Conservation (phyloP, 2,329 filamentous ascomycete genomes). For the Penicillium concentricum region DNA sequence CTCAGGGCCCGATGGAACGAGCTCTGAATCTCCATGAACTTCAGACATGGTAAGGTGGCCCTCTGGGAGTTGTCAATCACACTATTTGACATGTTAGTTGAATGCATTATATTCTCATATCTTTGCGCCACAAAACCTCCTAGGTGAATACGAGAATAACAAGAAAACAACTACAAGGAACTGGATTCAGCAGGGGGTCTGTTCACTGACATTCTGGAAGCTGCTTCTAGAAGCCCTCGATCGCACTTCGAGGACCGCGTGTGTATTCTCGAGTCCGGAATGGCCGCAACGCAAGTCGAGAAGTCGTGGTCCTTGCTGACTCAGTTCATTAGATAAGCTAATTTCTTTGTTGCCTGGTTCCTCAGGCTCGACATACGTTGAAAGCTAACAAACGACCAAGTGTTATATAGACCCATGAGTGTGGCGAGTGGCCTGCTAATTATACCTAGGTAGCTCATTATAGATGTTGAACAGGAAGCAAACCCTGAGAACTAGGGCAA, state of each 20-base stretch:
- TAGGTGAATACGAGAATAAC: slow-evolving; percentile 1
- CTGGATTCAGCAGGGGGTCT: slow-evolving; percentile 12
- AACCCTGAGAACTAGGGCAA: too few species aligned
- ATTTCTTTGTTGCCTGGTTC: not conserved
- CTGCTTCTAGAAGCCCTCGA: slow-evolving; percentile 22
- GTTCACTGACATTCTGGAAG: slow-evolving; percentile 27
- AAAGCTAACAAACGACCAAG: not conserved
- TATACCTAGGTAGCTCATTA: too few species aligned
- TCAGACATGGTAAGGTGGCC: slow-evolving; percentile 36
- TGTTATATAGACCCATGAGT: too few species aligned
- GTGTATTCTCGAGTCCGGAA: slow-evolving; percentile 47
- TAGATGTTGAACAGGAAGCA: too few species aligned
- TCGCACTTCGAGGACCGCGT: slow-evolving; percentile 44
- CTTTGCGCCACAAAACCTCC: slow-evolving; percentile 1
- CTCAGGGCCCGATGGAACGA: slow-evolving; percentile 32
- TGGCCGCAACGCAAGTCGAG: slow-evolving; percentile 35
- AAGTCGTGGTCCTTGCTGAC: slow-evolving; percentile 2
- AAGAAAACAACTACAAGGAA: slow-evolving; percentile 3
- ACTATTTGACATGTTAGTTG: slow-evolving; percentile 37
- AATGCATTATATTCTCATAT: not conserved
- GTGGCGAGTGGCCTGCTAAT: too few species aligned
- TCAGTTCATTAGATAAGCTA: not conserved
- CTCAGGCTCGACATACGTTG: not conserved
- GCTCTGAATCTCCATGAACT: slow-evolving; percentile 36
- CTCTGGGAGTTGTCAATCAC: slow-evolving; percentile 28